phyloP scores from a whole-genome alignment of 306 rosid genomes.

The Trifolium pratense region DNA sequence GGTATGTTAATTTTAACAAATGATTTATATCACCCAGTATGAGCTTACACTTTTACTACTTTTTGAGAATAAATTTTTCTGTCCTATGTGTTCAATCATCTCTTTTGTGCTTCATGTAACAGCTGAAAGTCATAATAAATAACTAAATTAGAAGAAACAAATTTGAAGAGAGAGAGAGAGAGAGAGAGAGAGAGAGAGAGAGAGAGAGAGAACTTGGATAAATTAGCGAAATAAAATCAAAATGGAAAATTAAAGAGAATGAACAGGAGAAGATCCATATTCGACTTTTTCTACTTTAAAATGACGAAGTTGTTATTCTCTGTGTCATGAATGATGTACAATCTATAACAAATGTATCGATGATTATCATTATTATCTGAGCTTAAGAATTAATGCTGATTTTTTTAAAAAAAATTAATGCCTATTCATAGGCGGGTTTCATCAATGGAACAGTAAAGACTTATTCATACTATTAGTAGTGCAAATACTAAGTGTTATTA shows the following conservation, averaged over 20 bases:
- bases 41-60: neutral
- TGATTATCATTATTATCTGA: neutral
- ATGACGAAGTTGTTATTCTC: neutral
- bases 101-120: no score
- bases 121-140: no score
- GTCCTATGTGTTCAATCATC: no score
- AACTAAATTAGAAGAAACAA: no score
- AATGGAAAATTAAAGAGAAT: no score
- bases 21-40: neutral
- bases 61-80: no score
- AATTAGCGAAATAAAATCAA: no score
- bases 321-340: neutral
- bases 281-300: neutral
- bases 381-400: neutral
- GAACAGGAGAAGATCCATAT: no score
- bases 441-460: neutral
- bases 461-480: no score
- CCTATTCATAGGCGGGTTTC: constrained; percentile 1
- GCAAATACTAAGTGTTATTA: neutral
- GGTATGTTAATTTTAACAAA: neutral
- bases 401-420: neutral
- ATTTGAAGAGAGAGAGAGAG: no score
- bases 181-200: no score
- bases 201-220: no score
- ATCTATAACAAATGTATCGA: neutral